phyloP scores from a whole-genome alignment of 1,139 yeast species.

The Blastobotrys aristatus region DNA sequence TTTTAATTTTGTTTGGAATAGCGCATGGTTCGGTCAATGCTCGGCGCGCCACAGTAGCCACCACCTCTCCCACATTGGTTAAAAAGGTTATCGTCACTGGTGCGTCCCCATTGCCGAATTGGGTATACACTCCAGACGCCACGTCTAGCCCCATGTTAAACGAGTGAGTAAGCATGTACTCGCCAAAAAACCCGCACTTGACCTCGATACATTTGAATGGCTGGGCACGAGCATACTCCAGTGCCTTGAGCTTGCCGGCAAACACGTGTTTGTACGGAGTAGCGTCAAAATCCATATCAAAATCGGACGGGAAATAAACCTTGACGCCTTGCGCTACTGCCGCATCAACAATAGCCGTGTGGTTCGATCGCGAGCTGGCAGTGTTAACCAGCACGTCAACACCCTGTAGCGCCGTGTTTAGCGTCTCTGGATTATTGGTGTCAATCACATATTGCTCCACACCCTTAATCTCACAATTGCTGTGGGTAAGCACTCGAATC shows the following conservation, averaged over 20 bases:
- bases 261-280: constrained; percentile 12
- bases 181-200: constrained; percentile 26
- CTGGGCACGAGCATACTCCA: constrained; percentile 5
- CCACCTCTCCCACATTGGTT: constrained; percentile 46
- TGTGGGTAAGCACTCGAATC: constrained; percentile 49
- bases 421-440: constrained; percentile 17
- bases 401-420: constrained; percentile 40
- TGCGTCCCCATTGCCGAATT: constrained; percentile 36
- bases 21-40: constrained; percentile 21
- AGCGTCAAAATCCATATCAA: constrained; percentile 43
- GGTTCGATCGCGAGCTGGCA: constrained; percentile 21
- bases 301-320: constrained; percentile 58
- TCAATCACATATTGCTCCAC: neutral
- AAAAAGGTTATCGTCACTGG: constrained; percentile 38
- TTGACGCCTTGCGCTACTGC: constrained; percentile 43
- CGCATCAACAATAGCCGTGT: constrained; percentile 32
- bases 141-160: constrained; percentile 11
- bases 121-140: constrained; percentile 39
- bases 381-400: constrained; percentile 50
- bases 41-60: constrained; percentile 38
- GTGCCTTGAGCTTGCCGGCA: constrained; percentile 2
- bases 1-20: constrained; percentile 44
- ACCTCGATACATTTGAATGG: constrained; percentile 2
- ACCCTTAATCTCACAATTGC: neutral
- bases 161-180: constrained; percentile 28